A percentile compares a stretch with the other conserved stretches of the same genome.
phyloP scores from a whole-genome alignment of 306 rosid species.

The Lupinus albus region DNA sequence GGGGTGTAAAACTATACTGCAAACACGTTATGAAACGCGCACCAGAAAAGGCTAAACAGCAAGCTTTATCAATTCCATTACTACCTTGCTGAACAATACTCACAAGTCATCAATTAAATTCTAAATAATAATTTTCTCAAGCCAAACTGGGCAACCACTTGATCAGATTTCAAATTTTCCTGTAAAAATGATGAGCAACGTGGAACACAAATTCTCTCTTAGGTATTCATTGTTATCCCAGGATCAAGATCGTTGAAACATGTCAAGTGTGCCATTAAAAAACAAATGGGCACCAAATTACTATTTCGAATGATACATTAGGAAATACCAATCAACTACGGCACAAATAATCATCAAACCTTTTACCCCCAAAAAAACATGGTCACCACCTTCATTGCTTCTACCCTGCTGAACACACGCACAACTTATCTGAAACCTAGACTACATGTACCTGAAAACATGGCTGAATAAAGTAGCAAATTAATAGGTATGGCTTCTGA shows the following conservation, averaged over 20 bases:
- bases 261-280: constrained; percentile 43
- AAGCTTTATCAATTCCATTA: neutral
- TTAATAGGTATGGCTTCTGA: constrained; percentile 39
- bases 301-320: constrained; percentile 47
- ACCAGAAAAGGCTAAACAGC: too few species aligned
- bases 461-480: constrained; percentile 39
- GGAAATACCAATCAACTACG: constrained; percentile 48
- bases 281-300: constrained; percentile 56
- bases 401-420: constrained; percentile 39
- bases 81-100: neutral
- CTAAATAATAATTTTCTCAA: neutral
- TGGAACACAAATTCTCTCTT: neutral
- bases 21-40: too few species aligned
- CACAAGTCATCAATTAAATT: neutral
- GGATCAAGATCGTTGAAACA: constrained; percentile 40
- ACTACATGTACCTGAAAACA: constrained; percentile 48
- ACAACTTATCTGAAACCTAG: constrained; percentile 7
- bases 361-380: constrained; percentile 33
- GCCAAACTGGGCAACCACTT: constrained; percentile 4
- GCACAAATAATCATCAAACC: constrained; percentile 31
- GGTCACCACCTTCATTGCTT: constrained; percentile 39
- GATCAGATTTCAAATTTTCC: constrained; percentile 1
- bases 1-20: too few species aligned
- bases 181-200: too few species aligned
- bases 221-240: constrained; percentile 24